Evolutionary conservation across 495 filamentous ascomycete genomes (phyloP).

Genomic region (Corynascus novoguineensis): DNA sequence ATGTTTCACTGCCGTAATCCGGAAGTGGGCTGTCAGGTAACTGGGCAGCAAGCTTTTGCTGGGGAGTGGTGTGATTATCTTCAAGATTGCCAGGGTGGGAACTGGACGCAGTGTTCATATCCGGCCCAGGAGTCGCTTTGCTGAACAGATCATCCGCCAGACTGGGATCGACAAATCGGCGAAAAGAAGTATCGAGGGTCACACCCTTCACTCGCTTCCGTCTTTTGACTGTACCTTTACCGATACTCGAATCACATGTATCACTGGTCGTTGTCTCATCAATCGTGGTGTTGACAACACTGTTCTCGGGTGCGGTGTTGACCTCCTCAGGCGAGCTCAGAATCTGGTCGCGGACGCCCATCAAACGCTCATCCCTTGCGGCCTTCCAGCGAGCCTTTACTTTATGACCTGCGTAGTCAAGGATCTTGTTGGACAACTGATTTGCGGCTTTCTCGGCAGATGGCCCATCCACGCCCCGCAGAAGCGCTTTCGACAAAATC

Average conservation of each 20-base stretch:
- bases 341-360: neutral
- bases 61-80: neutral
- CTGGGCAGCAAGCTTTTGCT: neutral
- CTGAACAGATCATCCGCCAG: neutral
- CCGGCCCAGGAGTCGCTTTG: neutral
- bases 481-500: neutral
- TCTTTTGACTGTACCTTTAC: neutral
- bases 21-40: slow-evolving; percentile 6
- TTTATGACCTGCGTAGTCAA: neutral
- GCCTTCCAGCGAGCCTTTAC: slow-evolving; percentile 6
- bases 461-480: neutral
- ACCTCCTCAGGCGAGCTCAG: neutral
- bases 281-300: neutral
- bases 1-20: slow-evolving; percentile 18
- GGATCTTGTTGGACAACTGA: neutral
- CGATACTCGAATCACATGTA: neutral
- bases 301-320: neutral
- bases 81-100: neutral
- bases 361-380: neutral
- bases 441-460: slow-evolving; percentile 4
- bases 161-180: neutral
- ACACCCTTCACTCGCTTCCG: neutral
- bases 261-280: no score
- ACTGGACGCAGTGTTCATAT: neutral
- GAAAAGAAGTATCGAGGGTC: neutral